A percentile compares a stretch with the other conserved stretches of the same genome.
phyloP scores from a whole-genome alignment of 768 basidiomycete genomes.

The Melanogaster broomeanus region DNA sequence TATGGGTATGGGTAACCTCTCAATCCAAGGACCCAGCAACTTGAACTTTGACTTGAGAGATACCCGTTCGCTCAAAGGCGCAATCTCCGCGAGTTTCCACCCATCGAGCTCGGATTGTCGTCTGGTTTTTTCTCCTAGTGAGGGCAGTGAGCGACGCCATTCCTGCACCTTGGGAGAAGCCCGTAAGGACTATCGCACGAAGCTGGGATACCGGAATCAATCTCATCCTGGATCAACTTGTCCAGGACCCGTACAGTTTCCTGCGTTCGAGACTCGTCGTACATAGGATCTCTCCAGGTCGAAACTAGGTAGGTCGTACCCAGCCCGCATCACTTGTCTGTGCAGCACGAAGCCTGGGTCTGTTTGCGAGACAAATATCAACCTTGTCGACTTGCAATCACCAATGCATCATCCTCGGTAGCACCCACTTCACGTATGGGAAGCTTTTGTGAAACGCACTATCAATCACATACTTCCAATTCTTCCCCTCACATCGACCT shows the following conservation, averaged over 20 bases:
- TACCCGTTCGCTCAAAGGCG: slow-evolving; percentile 74
- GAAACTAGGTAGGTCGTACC: slow-evolving; percentile 76
- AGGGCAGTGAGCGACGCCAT: slow-evolving; percentile 73
- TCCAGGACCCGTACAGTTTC: slow-evolving; percentile 59
- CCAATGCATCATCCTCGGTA: slow-evolving; percentile 33
- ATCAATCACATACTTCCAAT: slow-evolving; percentile 76
- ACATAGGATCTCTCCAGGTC: slow-evolving; percentile 44
- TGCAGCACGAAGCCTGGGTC: slow-evolving; percentile 45
- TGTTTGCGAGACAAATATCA: slow-evolving; percentile 2
- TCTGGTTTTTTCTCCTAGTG: not conserved
- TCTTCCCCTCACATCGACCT: slow-evolving; percentile 62
- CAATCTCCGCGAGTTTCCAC: slow-evolving; percentile 65
- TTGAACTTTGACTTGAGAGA: slow-evolving; percentile 52
- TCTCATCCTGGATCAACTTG: slow-evolving; percentile 66
- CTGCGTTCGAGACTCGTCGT: slow-evolving; percentile 62
- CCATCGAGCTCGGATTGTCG: slow-evolving; percentile 23
- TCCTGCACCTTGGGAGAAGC: slow-evolving; percentile 81
- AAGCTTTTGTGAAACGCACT: slow-evolving; percentile 59
- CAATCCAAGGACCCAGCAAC: slow-evolving; percentile 42
- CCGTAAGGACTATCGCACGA: slow-evolving; percentile 75
- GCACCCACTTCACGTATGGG: slow-evolving; percentile 79
- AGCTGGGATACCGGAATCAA: slow-evolving; percentile 68
- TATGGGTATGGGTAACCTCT: slow-evolving; percentile 40
- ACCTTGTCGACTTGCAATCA: no score
- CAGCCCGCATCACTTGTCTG: slow-evolving; percentile 69